phyloP scores from a whole-genome alignment of 345 rosid species.

The Murraya paniculata region DNA sequence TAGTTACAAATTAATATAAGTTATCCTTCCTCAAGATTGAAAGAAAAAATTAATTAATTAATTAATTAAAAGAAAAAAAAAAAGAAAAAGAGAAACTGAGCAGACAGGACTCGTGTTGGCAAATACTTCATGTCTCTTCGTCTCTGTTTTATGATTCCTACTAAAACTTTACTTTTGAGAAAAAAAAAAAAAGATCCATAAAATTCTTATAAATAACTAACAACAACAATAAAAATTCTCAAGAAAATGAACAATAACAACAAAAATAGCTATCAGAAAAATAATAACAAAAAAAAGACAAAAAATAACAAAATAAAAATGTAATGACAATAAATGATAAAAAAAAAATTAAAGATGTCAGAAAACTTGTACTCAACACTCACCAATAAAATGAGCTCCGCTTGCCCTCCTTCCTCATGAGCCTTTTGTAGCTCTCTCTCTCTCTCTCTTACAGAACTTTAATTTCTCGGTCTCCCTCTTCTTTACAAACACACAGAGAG shows the following conservation, averaged over 20 bases:
- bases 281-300: background rate
- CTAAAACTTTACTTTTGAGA: background rate
- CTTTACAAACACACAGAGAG: background rate
- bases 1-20: background rate
- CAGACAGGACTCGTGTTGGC: conserved; percentile 1
- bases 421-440: conserved; percentile 24
- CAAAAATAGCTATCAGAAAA: no score
- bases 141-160: background rate
- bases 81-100: background rate
- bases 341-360: background rate
- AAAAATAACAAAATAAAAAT: background rate
- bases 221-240: background rate
- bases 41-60: background rate
- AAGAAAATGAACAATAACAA: no score
- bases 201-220: background rate
- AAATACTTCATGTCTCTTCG: background rate
- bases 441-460: background rate
- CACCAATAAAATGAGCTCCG: conserved; percentile 30
- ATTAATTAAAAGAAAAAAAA: background rate
- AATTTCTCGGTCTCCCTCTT: background rate
- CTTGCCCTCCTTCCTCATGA: conserved; percentile 11
- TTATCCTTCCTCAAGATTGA: background rate
- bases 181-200: no score
- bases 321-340: background rate
- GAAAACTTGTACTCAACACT: conserved; percentile 1